Evolutionary conservation across 805 yeast species (phyloP), one percentile per base, ranked within the genome.

Genomic region (Barnettozyma populi): DNA sequence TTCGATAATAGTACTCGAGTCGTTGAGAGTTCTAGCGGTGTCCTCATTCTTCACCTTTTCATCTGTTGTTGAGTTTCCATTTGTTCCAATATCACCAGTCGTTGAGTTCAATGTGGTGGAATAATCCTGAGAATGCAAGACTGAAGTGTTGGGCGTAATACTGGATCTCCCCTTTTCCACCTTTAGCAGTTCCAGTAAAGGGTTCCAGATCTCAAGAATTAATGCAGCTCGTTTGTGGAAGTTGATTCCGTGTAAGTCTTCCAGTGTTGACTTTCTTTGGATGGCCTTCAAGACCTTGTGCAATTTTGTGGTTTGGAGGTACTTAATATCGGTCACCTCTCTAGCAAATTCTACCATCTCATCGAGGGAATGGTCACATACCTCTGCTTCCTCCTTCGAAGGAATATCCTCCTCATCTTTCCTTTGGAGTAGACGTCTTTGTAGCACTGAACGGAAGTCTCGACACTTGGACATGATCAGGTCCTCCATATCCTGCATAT

Each of bases 281-380:
- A 77, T 74, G 47, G 78, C 76, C 56, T 72, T 74, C 49, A 77
- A 57, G 1, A 77, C 80, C 57, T 77, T 77, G 56, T 76, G 80
- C 44, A 77, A 63, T 54, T 75, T 77, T 14, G 80, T 74, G 20
- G 61, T 60, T 43, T 63, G 66, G 49, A 77, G 64, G 19, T 75
- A 56, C 14, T 70, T 72, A 19, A 65, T 59, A 25, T 58, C 37
- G 9, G 20, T 66, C 32, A 76, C 68, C 2, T 54, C 35, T 9
- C 52, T 45, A 1, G 75, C 69, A 49, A 74, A 72, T 16, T 69
- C 71, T 21, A 67, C 72, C 20, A 77, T 59, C 34, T 73, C 66
- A 46, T 66, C 60, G 36, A 76, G 62, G 13, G 69, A 66, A 54
- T 65, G 63, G 3, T 52, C 45, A 18, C 52, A 44, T 0, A 40